Evolutionary conservation across 164 flowering plant species (phyloP), one percentile per base, ranked within the genome.

Genomic region (Tetracentron sinense): DNA sequence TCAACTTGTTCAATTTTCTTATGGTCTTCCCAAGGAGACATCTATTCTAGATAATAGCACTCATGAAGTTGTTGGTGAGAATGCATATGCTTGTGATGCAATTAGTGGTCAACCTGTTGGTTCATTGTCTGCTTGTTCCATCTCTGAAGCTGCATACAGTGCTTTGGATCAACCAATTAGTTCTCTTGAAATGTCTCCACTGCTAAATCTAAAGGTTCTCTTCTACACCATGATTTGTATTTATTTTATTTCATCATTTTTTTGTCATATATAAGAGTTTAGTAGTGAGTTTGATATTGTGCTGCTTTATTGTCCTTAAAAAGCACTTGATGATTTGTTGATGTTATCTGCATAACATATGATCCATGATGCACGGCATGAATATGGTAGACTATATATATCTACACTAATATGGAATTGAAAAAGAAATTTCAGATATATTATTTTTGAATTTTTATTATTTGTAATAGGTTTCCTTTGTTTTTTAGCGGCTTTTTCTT

Each of bases 121-220:
- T 57, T 77, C 92, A 25, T 53, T 82, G 65, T 83, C 97, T 42
- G 97, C 89, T 33, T 89, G 92, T 78, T 87, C 96, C 50, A 69
- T 95, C 44, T 85, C 97, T 38, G 99, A 95, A 75, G 96, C 96
- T 68, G 89, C 96, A 23, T 95, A 95, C 65, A 78, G 97, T 81
- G 99, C 97, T 70, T 67, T 92, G 71, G 97, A 89, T 69, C 92
- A 88, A 59, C 97, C 97, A 28, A 62, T 83, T 42, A 83, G 86
- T 66, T 66, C 77, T 12, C 81, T 81, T 44, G 93, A 84, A 76
- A 70, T 77, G 60, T 94, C 97, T 56, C 93, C 96, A 5, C 64
- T 95, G 38, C 67, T 86, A 47, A 82, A 83, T 65, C 69, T 91
- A 20, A 94, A 94, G 98, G 98, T 89, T 14, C 47, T 61, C 33